phyloP scores from a whole-genome alignment of 345 rosid genomes.

The Gossypium longicalyx region DNA sequence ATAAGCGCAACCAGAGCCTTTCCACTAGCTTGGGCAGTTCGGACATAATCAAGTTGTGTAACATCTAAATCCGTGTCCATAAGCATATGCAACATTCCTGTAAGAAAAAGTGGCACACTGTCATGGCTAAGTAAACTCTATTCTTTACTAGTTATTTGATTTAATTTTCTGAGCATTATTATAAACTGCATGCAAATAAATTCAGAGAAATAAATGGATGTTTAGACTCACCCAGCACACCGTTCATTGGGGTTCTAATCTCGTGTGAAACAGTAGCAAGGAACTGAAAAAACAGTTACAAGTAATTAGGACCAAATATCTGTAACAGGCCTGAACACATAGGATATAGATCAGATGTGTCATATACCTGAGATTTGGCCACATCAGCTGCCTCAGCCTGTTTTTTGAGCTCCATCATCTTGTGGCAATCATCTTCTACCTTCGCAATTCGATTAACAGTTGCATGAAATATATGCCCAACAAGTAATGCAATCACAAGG shows the following conservation, averaged over 20 bases:
- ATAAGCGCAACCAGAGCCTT: constrained; percentile 85
- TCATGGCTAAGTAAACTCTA: constrained; percentile 16
- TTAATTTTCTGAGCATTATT: background rate
- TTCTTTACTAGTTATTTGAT: background rate
- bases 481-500: constrained; percentile 75
- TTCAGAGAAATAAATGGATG: constrained; percentile 2
- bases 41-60: constrained; percentile 83
- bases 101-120: constrained; percentile 5
- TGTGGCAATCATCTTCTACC: constrained; percentile 77
- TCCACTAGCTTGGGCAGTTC: constrained; percentile 93
- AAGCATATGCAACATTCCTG: constrained; percentile 94
- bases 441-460: constrained; percentile 74
- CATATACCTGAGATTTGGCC: constrained; percentile 89
- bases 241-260: constrained; percentile 98
- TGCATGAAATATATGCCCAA: constrained; percentile 74
- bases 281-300: constrained; percentile 49
- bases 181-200: background rate
- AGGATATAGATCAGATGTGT: constrained; percentile 11
- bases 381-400: constrained; percentile 91
- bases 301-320: constrained; percentile 16
- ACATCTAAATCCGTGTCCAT: constrained; percentile 87
- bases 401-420: constrained; percentile 73
- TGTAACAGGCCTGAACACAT: background rate
- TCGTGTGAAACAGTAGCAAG: constrained; percentile 99
- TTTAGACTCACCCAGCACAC: constrained; percentile 79